Base-by-base conservation (phyloP, 2,329 filamentous ascomycete genomes). In the Colletotrichum nymphaeae region DNA sequence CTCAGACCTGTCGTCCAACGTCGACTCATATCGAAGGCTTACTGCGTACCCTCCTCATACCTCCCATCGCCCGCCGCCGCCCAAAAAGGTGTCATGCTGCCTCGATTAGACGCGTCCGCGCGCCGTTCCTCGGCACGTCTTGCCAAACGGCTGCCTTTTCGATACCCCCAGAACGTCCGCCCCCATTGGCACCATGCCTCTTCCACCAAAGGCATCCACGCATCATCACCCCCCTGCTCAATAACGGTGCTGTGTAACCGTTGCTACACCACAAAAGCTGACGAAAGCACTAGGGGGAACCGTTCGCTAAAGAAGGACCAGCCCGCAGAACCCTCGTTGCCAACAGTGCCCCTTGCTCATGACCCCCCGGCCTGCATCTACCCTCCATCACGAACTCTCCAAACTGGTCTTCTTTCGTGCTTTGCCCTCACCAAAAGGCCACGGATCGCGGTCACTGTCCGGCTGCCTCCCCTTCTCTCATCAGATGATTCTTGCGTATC, bases 281-380 rank as follows among this genome's bases (percentile, higher is more conserved):
- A 73, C 70, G 49, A 70, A 65, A 73, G 67, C 67, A 73, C 70
- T 62, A 65, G 60, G 60, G 32, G 70, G 26, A 26, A 42, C 53
- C 46, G 32, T 59, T 49, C 70, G 56, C 70, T 62, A 73, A 62
- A 64, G 60, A 73, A 70, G 70, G 67, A 64, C 55, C 70, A 70
- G 70, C 60, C 70, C 70, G 60, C 67, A 65, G 55, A 49, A 28
- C 26, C 37, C 8, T 26, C 52, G 52, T 58, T 28, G 24, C 11
- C 32, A 35, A 35, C 32, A 35, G 9, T 12, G 11, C 70, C 65
- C 70, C 70, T 65, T 70, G 70, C 60, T 65, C 55, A n/a, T 49
- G 59, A 65, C 52, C 59, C 70, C 69, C 70, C 66, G 70, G 64
- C 52, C 60, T 56, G 69, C 70, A 63, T 73, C 67, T 73, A 55